A percentile compares a stretch with the other conserved stretches of the same genome.
Evolutionary conservation across 495 filamentous ascomycete genomes (phyloP).

Genomic region (Lophiotrema nucula): DNA sequence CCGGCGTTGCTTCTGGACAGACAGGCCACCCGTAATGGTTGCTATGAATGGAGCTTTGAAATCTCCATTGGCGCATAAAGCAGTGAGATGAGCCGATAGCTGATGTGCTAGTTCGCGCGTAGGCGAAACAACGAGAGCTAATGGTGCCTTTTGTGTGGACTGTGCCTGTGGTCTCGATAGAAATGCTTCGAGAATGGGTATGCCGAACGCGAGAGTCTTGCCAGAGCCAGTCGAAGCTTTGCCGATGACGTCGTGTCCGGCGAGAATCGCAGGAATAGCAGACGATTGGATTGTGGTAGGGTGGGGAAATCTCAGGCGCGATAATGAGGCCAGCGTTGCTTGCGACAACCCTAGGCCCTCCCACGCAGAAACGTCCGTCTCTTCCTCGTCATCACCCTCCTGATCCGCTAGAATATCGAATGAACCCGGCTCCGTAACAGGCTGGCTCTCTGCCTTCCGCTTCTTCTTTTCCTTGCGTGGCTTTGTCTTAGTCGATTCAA

Average conservation of each 20-base stretch:
- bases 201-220: slow-evolving; percentile 79
- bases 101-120: slow-evolving; percentile 94
- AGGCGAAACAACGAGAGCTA: slow-evolving; percentile 88
- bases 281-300: slow-evolving; percentile 77
- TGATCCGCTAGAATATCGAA: slow-evolving; percentile 31
- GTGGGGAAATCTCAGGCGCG: slow-evolving; percentile 71
- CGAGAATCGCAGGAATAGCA: slow-evolving; percentile 74
- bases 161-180: slow-evolving; percentile 43
- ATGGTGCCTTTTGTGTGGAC: slow-evolving; percentile 51
- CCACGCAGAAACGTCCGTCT: slow-evolving; percentile 72
- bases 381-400: slow-evolving; percentile 28
- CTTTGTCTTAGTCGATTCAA: background rate
- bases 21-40: slow-evolving; percentile 85
- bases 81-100: slow-evolving; percentile 73
- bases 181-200: slow-evolving; percentile 72
- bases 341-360: slow-evolving; percentile 65
- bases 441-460: slow-evolving; percentile 35
- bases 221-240: slow-evolving; percentile 82
- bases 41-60: slow-evolving; percentile 64
- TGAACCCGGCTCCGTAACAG: slow-evolving; percentile 24
- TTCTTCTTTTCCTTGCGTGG: slow-evolving; percentile 47
- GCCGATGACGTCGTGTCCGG: slow-evolving; percentile 73
- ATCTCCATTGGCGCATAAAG: slow-evolving; percentile 60
- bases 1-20: slow-evolving; percentile 88
- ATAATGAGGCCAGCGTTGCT: slow-evolving; percentile 66